These are phyloP conservation scores for Colletotrichum liriopes DNA, from an alignment of 2,329 filamentous ascomycete species.

Conservation along the genomic window DNA sequence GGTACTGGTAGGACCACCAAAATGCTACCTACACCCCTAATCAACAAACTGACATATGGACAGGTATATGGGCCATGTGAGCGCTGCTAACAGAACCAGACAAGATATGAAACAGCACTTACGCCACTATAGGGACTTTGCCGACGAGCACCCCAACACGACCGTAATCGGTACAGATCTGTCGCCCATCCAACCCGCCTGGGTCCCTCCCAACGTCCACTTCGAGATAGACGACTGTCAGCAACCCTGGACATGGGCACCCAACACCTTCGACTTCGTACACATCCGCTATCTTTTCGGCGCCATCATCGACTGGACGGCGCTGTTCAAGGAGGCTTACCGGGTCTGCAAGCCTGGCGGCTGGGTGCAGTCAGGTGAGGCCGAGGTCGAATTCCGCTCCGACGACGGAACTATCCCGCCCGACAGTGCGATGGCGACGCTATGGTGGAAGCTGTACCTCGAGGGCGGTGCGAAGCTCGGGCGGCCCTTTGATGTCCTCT, in stretches of 20 bases:
- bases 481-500: slow-evolving; percentile 9
- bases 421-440: slow-evolving; percentile 6
- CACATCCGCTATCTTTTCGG: slow-evolving; percentile 73
- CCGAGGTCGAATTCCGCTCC: slow-evolving; percentile 21
- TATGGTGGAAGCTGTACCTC: slow-evolving; percentile 38
- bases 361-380: slow-evolving; percentile 52
- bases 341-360: slow-evolving; percentile 40
- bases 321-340: slow-evolving; percentile 59
- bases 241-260: slow-evolving; percentile 64
- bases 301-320: slow-evolving; percentile 69
- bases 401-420: slow-evolving; percentile 36
- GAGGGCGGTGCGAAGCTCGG: slow-evolving; percentile 33
- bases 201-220: slow-evolving; percentile 45
- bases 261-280: slow-evolving; percentile 71
- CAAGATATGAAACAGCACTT: neutral
- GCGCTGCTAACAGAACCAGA: neutral
- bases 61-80: slow-evolving; percentile 42
- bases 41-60: neutral
- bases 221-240: slow-evolving; percentile 65
- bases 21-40: neutral
- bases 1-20: slow-evolving; percentile 37
- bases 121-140: slow-evolving; percentile 23
- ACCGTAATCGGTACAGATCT: slow-evolving; percentile 30
- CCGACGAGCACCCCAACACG: slow-evolving; percentile 31
- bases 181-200: slow-evolving; percentile 35